phyloP scores from a whole-genome alignment of 176 grass and related monocot genomes.

The Cenchrus fungigraminus region DNA sequence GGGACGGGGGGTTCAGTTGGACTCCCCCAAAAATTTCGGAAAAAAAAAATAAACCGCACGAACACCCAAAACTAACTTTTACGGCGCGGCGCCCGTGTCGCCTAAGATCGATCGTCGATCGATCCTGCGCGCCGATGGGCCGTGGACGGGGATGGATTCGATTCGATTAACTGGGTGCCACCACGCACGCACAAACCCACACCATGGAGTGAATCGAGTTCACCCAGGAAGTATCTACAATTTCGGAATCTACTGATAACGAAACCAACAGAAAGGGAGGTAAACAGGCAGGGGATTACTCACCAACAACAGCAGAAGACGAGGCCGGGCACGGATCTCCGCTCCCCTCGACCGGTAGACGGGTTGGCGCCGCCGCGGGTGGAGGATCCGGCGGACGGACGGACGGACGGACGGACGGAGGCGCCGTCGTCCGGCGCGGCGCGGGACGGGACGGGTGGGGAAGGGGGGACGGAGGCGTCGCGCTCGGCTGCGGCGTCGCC shows the following conservation, averaged over 20 bases:
- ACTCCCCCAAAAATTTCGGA: background rate
- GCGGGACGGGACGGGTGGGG: background rate
- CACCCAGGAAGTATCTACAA: background rate
- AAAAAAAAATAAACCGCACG: background rate
- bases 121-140: background rate
- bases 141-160: background rate
- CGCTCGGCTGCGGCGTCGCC: background rate
- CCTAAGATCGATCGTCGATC: background rate
- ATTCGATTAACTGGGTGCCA: background rate
- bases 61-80: background rate
- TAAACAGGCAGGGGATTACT: background rate
- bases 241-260: background rate
- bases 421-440: background rate
- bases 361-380: background rate
- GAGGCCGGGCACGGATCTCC: conserved; percentile 2
- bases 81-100: background rate
- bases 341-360: background rate
- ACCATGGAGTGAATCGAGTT: background rate
- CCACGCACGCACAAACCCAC: background rate
- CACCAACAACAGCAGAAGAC: conserved; percentile 12
- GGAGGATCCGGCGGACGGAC: background rate
- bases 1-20: conserved; percentile 16
- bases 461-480: background rate
- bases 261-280: background rate
- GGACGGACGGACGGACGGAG: background rate